Conservation (phyloP, 2,329 filamentous ascomycete genomes). For the Cercospora sp. region DNA sequence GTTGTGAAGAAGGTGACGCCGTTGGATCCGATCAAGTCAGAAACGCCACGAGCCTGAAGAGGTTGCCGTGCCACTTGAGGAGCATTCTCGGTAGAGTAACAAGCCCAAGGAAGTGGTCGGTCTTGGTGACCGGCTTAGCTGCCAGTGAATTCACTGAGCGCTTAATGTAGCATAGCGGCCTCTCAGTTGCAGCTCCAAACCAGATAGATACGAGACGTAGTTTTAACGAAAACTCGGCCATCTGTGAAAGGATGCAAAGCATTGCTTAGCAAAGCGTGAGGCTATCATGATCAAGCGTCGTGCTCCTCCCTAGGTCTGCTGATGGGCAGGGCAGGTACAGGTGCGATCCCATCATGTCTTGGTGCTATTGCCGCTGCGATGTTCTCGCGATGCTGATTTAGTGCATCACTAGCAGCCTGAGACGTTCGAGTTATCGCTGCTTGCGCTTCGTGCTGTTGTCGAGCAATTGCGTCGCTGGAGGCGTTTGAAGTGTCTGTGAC, state of each 20-base stretch:
- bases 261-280: neutral
- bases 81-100: neutral
- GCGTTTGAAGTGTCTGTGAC: constrained; percentile 10
- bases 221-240: neutral
- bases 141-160: neutral
- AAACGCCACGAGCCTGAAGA: neutral
- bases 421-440: constrained; percentile 12
- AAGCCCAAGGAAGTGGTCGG: neutral
- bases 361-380: constrained; percentile 14
- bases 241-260: neutral
- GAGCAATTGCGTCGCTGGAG: constrained; percentile 4
- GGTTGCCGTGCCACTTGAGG: neutral
- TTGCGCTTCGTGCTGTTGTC: constrained; percentile 11
- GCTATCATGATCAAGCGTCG: neutral
- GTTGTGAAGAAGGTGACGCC: constrained; percentile 29
- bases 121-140: neutral
- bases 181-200: neutral
- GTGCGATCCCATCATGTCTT: neutral
- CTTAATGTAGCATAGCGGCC: neutral
- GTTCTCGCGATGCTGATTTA: constrained; percentile 9
- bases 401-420: constrained; percentile 2
- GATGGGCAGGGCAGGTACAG: neutral
- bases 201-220: neutral
- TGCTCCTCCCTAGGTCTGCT: neutral
- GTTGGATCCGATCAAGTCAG: constrained; percentile 15